Evolutionary conservation across 768 basidiomycete species (phyloP).

Genomic region (Baorangia bicolor): DNA sequence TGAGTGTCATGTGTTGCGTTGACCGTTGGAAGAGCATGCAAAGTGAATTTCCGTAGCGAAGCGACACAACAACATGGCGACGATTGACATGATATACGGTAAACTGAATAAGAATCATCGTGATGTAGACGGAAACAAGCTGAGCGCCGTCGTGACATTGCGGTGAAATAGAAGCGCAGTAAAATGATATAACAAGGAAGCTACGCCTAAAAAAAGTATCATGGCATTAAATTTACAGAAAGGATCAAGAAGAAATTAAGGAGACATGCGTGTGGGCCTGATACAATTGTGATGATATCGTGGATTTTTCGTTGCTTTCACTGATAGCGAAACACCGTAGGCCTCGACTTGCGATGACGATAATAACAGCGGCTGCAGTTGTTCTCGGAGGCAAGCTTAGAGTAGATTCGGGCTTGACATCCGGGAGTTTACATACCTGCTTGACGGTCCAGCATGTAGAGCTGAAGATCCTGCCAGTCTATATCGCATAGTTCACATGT

Average conservation of each 20-base stretch:
- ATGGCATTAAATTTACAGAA: background rate
- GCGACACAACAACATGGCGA: slow-evolving; percentile 26
- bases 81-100: slow-evolving; percentile 22
- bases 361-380: background rate
- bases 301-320: slow-evolving; percentile 18
- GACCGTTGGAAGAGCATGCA: slow-evolving; percentile 4
- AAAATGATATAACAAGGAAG: slow-evolving; percentile 7
- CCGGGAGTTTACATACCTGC: slow-evolving; percentile 50
- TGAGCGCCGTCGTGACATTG: slow-evolving; percentile 1
- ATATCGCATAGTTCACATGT: background rate
- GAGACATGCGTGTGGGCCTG: slow-evolving; percentile 19
- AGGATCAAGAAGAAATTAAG: background rate
- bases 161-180: slow-evolving; percentile 11
- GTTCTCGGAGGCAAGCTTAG: background rate
- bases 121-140: background rate
- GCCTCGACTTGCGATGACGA: background rate
- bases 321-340: slow-evolving; percentile 11
- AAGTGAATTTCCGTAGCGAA: slow-evolving; percentile 22
- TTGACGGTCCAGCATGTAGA: slow-evolving; percentile 77
- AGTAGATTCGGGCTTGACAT: background rate
- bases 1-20: background rate
- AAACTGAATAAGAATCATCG: slow-evolving; percentile 16
- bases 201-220: background rate
- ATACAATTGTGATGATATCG: slow-evolving; percentile 30
- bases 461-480: slow-evolving; percentile 80